Percentiles rank a stretch among this genome's conserved stretches.
Evolutionary conservation across 371 early-diverging fungal genomes (phyloP).

Genomic region (Dichotomocladium elegans): DNA sequence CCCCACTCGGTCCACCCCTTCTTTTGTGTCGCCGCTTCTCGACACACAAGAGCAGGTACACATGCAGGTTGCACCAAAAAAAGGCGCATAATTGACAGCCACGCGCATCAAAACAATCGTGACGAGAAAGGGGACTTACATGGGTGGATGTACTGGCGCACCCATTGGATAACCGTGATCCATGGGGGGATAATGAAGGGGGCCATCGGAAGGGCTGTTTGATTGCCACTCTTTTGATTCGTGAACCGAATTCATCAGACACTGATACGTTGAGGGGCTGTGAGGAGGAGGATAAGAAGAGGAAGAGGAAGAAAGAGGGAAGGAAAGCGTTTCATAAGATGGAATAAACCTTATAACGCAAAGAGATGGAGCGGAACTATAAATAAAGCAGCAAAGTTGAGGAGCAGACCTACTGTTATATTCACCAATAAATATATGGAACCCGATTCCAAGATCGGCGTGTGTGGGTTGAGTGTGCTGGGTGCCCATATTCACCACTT

Average conservation of each 20-base stretch:
- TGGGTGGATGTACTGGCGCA: constrained; percentile 8
- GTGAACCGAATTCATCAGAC: constrained; percentile 7
- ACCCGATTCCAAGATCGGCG: not conserved
- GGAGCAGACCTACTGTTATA: not conserved
- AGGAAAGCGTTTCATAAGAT: not conserved
- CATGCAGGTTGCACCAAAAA: not conserved
- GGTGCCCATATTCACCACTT: no score
- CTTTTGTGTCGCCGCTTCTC: not conserved
- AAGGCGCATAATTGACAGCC: not conserved
- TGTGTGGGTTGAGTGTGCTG: no score
- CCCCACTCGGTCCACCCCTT: not conserved
- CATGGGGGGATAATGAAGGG: constrained; percentile 5
- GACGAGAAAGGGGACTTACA: constrained; percentile 5
- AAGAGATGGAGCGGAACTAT: not conserved
- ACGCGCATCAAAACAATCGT: not conserved
- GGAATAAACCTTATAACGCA: not conserved
- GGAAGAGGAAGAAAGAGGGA: not conserved
- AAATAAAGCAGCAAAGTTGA: not conserved
- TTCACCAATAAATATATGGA: no score
- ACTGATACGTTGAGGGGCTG: no score
- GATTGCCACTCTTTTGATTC: constrained; percentile 7
- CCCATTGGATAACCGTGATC: constrained; percentile 5
- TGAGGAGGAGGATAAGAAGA: not conserved
- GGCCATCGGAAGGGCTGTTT: not conserved
- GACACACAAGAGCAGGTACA: constrained; percentile 4